Evolutionary conservation across 106 monocot genomes (phyloP).

Genomic region (Dioscorea zingiberensis): DNA sequence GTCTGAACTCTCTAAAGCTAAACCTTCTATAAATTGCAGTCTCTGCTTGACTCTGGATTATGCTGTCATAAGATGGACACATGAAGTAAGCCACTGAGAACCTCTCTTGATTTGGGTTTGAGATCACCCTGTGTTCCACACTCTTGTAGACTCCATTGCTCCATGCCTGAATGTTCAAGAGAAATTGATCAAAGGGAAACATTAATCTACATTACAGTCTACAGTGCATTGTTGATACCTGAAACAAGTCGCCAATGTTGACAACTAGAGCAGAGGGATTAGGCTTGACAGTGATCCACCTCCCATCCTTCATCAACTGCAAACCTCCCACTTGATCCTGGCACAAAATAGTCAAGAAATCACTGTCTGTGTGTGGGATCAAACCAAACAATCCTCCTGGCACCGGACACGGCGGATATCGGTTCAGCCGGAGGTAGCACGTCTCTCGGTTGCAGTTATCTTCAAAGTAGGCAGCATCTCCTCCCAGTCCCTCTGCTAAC

Average conservation of each 20-base stretch:
- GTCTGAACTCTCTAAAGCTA: slow-evolving; percentile 48
- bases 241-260: slow-evolving; percentile 63
- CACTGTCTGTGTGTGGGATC: slow-evolving; percentile 55
- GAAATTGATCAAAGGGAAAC: too few relatives aligned
- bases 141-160: slow-evolving; percentile 51
- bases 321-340: slow-evolving; percentile 52
- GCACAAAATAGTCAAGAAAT: slow-evolving; percentile 44
- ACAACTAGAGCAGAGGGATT: slow-evolving; percentile 31
- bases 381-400: slow-evolving; percentile 21
- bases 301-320: slow-evolving; percentile 38
- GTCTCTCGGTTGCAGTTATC: slow-evolving; percentile 23
- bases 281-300: slow-evolving; percentile 50
- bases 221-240: slow-evolving; percentile 25
- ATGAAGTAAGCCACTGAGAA: slow-evolving; percentile 57
- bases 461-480: slow-evolving; percentile 3
- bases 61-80: slow-evolving; percentile 43
- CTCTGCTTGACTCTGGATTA: slow-evolving; percentile 18
- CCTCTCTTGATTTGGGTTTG: slow-evolving; percentile 36
- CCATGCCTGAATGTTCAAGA: slow-evolving; percentile 32
- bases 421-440: slow-evolving; percentile 49
- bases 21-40: slow-evolving; percentile 29
- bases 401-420: slow-evolving; percentile 38
- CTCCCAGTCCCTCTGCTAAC: slow-evolving; percentile 19
- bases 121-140: slow-evolving; percentile 51
- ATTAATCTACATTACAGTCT: too few relatives aligned